Evolutionary conservation across 306 rosid genomes (phyloP).

Genomic region (Mimosa pudica): DNA sequence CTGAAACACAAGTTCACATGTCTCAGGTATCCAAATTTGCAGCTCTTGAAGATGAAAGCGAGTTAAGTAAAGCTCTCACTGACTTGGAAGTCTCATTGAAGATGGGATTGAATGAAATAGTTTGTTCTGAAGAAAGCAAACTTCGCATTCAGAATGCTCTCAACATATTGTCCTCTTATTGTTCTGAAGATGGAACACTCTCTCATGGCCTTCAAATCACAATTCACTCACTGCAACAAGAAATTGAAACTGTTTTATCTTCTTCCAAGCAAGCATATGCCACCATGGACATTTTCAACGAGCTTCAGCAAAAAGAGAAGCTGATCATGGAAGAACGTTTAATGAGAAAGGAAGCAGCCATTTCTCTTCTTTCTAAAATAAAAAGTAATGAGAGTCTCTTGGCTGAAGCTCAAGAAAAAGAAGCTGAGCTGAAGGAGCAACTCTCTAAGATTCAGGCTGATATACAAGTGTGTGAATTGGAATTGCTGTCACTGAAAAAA

Average conservation of each 20-base stretch:
- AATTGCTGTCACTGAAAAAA: neutral
- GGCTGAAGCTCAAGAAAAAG: too few relatives aligned
- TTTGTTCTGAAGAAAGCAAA: neutral
- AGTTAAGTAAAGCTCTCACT: neutral
- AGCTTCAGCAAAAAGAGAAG: neutral
- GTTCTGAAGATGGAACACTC: neutral
- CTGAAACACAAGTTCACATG: neutral
- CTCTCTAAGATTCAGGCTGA: neutral
- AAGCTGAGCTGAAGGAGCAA: neutral
- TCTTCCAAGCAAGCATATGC: neutral
- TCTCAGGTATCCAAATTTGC: neutral
- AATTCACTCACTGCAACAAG: neutral
- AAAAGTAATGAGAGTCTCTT: too few relatives aligned
- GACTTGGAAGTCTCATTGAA: neutral
- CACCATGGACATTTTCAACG: neutral
- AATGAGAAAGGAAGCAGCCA: too few relatives aligned
- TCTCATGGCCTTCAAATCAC: neutral
- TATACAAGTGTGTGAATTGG: neutral
- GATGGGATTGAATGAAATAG: neutral
- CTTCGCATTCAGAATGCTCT: conserved; percentile 3
- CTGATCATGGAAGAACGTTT: neutral
- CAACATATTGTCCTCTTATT: neutral
- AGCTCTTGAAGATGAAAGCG: neutral
- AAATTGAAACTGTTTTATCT: neutral
- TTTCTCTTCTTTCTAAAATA: too few relatives aligned